Conservation (phyloP, 2,329 filamentous ascomycete genomes). For the Penicillium corylophilum region DNA sequence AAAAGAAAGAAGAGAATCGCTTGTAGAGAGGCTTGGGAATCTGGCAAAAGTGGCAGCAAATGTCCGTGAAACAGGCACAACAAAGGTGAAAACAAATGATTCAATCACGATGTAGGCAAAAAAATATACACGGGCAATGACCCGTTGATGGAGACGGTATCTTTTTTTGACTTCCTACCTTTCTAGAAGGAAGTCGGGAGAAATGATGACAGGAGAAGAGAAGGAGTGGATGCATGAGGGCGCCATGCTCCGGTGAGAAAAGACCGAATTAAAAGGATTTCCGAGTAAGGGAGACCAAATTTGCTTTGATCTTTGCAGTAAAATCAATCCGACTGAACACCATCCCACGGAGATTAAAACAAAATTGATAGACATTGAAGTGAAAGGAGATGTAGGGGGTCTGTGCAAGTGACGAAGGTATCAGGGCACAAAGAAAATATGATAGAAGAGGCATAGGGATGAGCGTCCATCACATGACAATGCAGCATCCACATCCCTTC, state of each 20-base stretch:
- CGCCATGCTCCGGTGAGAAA: slow-evolving; percentile 15
- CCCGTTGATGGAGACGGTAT: not conserved
- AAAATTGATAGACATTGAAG: slow-evolving; percentile 13
- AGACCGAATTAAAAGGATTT: slow-evolving; percentile 15
- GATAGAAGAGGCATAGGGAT: slow-evolving; percentile 4
- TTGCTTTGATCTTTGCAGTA: slow-evolving; percentile 2
- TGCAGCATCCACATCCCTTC: slow-evolving; percentile 66
- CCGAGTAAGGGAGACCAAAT: slow-evolving; percentile 2
- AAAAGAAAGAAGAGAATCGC: slow-evolving; percentile 12
- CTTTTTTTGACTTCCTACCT: slow-evolving; percentile 2
- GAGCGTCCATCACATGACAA: slow-evolving; percentile 64
- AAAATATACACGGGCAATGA: slow-evolving; percentile 1
- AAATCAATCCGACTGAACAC: slow-evolving; percentile 20
- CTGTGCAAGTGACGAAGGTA: slow-evolving; percentile 16
- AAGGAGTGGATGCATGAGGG: slow-evolving; percentile 18
- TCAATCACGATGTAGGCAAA: not conserved
- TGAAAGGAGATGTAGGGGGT: slow-evolving; percentile 10
- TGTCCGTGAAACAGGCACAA: not conserved
- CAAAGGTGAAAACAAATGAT: not conserved
- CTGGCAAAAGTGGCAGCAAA: slow-evolving; percentile 20
- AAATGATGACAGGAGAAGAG: slow-evolving; percentile 9
- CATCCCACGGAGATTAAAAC: slow-evolving; percentile 13
- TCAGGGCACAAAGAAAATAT: not conserved
- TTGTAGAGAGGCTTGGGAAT: slow-evolving; percentile 22
- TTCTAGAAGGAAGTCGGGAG: not conserved